Percentiles rank a stretch among this genome's conserved stretches.
phyloP scores from a whole-genome alignment of 2,329 filamentous ascomycete genomes.

The Fusarium piperis region DNA sequence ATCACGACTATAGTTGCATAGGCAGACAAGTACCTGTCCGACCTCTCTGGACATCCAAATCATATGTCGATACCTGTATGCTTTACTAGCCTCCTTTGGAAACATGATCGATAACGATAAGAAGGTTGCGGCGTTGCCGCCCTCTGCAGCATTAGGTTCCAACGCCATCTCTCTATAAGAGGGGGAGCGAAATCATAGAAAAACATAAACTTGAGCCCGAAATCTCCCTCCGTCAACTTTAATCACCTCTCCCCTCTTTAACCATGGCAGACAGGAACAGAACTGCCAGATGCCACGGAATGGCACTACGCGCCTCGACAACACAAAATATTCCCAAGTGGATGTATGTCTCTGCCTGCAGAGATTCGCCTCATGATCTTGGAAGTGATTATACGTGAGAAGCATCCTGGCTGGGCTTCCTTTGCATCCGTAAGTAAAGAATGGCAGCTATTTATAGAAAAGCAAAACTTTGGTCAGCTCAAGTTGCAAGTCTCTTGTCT shows the following conservation, averaged over 20 bases:
- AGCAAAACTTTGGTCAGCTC: conserved; percentile 42
- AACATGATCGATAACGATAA: not conserved
- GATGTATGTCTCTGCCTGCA: not conserved
- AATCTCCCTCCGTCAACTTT: not conserved
- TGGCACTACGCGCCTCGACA: not conserved
- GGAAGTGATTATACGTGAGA: conserved; percentile 38
- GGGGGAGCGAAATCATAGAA: not conserved
- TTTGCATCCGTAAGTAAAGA: conserved; percentile 48
- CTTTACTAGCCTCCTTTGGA: not conserved
- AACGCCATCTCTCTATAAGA: not conserved
- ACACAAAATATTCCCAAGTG: no score
- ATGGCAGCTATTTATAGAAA: conserved; percentile 47
- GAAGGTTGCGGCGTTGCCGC: not conserved
- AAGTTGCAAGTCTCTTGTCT: conserved; percentile 40
- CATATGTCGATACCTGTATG: not conserved
- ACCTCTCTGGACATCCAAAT: not conserved
- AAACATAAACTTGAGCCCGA: not conserved
- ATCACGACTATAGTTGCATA: not conserved
- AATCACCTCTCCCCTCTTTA: not conserved
- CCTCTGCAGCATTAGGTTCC: not conserved
- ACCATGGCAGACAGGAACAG: not conserved
- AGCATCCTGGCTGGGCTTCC: conserved; percentile 45
- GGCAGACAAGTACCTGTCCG: not conserved
- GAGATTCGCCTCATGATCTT: conserved; percentile 49
- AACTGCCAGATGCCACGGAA: not conserved